Base-by-base conservation (phyloP, 768 basidiomycete species). In the Boletellus emodensis region DNA sequence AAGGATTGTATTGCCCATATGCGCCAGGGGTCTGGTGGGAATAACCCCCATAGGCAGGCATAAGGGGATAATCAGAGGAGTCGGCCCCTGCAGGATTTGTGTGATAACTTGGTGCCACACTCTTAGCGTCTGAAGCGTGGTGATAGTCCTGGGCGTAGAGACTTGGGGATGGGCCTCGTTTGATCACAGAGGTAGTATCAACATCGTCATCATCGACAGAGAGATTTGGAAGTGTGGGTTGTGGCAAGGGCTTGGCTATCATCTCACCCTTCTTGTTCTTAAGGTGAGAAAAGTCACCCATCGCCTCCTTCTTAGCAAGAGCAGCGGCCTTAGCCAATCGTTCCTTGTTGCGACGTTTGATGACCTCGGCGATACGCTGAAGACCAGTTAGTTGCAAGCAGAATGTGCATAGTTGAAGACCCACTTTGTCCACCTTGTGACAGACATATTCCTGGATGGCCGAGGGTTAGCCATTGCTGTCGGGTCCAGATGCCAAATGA, bases 361-460 rank as follows among this genome's bases (percentile, higher is more conserved):
- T 92, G 52, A 97, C 84, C 63, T 86, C 90, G 51, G 85, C 81
- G 59, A 98, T 97, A 55, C 95, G 93, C 90, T 93, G 53, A 13
- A 54, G 61, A 40, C 28, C 28, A 26, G 35, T 63, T 33, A 60
- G 53, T 37, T 40, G 47, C 53, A 33, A 18, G 46, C 15, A 55
- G 49, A n/a, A 49, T n/a, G 11, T 39, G 5, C 17, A 42, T n/a
- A 11, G 24, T 14, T 5, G 34, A 46, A 51, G 28, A 54, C 61
- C 49, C 63, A 91, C 90, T 82, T 97, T 97, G 75, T 99, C 95
- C 44, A 97, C 92, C 70, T 97, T 96, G 75, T 98, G 92, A 67
- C 94, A 97, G 69, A 90, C 91, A 72, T 96, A 97, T 78, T 99
- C 95, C 86, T 91, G 56, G 13, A 40, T 18, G 38, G 32, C 6